These are phyloP conservation scores for Brassica napus DNA, from an alignment of 345 rosid species.

Conservation along the genomic window DNA sequence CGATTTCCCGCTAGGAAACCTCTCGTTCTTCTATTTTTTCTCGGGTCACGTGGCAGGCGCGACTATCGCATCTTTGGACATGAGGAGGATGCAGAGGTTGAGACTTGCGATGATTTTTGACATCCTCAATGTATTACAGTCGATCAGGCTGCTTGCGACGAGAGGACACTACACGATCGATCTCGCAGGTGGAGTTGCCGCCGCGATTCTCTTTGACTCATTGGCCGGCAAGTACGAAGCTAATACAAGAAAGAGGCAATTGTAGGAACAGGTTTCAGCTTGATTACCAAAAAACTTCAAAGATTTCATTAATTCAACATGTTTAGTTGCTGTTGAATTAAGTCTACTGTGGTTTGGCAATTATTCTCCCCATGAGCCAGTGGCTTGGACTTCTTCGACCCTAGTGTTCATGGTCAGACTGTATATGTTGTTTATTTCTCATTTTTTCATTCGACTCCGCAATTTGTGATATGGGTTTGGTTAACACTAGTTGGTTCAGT, in stretches of 20 bases:
- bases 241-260: slow-evolving; percentile 31
- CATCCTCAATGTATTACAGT: slow-evolving; percentile 68
- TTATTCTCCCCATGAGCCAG: neutral
- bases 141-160: slow-evolving; percentile 69
- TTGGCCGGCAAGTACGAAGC: slow-evolving; percentile 79
- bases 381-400: neutral
- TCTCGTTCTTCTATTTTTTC: slow-evolving; percentile 85
- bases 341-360: neutral
- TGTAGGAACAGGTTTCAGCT: slow-evolving; percentile 14
- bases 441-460: neutral
- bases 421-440: slow-evolving; percentile 9
- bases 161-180: slow-evolving; percentile 94
- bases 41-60: slow-evolving; percentile 92
- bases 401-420: slow-evolving; percentile 6
- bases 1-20: slow-evolving; percentile 89
- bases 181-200: slow-evolving; percentile 75
- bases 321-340: neutral
- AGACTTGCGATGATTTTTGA: slow-evolving; percentile 70
- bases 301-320: slow-evolving; percentile 18
- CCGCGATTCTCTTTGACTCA: slow-evolving; percentile 73
- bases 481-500: neutral
- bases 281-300: slow-evolving; percentile 22
- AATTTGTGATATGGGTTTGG: neutral
- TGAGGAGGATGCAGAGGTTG: slow-evolving; percentile 74
- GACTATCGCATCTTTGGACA: slow-evolving; percentile 83